Base-by-base conservation (phyloP, 306 rosid genomes). In the Cucurbita maxima region DNA sequence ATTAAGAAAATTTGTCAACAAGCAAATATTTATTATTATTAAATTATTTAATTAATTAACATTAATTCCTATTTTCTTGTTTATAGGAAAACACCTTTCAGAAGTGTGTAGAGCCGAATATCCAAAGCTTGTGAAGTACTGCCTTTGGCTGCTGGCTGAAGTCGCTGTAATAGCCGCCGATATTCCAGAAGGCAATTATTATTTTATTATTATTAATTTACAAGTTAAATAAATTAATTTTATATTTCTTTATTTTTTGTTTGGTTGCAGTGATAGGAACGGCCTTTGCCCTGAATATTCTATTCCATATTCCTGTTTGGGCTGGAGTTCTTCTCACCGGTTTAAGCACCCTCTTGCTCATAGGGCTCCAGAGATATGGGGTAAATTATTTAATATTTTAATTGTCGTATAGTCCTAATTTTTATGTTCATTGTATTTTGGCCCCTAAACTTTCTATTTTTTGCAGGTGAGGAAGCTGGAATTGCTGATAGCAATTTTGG, bases 131-230 rank as follows among this genome's bases (percentile, higher is more conserved):
- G 88, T 88, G 1, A 93, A 82, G 79, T 90, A 90, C 67, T 86
- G 94, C 63, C 70, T 93, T 12, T 93, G 97, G 98, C 41, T 93
- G 81, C 79, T 90, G 20, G 98, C 98, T 0, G 96, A 92, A 83
- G 19, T 84, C 52, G 87, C 96, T 16, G 96, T 92, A 75, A 90
- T 90, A 78, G 96, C 94, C 5, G 97, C 97, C 5, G 98, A 93
- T 71, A 93, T 93, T 77, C 96, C 98, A 9, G 98, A 93, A 88
- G 97, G 97, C 72, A 25, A 25, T 61, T 18, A 6, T 8, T 19
- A 0, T 0, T 38, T 25, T 14, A 4, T 53, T 53, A 14, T 47
- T 47, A 38, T 38, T 38, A 1, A 18, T 43, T 10, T 45, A 10
- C 4, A 1, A 2, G 14, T 45, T 45, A 45, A 38, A 3, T 14